Base-by-base conservation (phyloP, 768 basidiomycete species). In the Panellus pusillus region DNA sequence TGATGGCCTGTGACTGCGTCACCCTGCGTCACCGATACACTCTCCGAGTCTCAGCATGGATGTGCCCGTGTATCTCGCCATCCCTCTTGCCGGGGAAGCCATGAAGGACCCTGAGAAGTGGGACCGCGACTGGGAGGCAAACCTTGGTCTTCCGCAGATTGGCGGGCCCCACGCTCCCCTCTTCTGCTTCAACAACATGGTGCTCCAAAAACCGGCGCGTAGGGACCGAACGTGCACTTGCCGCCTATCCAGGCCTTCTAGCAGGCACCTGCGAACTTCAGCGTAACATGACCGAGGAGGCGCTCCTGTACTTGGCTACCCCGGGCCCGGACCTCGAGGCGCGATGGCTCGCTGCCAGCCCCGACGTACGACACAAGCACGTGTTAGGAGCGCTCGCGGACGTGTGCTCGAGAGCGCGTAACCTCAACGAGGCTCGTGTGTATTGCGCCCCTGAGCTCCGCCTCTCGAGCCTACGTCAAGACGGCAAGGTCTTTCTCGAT, bases 221-320 rank as follows among this genome's bases (percentile, higher is more conserved):
- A 19, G 1, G 5, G 12, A 14, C 39, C 12, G 48, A 50, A 29
- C 9, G 3, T 1, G 15, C 19, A 12, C 19, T 55, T 3, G 9
- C n/a, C n/a, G 24, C 0, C 13, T 49, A 50, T 32, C 44, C 28
- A 7, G 6, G 2, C 9, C 40, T 50, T 2, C 19, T 46, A 17
- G 24, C 6, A 14, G 18, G n/a, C 12, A 60, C 59, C 20, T 60
- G 59, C 48, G 51, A 37, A 24, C n/a, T 53, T 9, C 59, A 60
- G 45, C 42, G 31, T 12, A 40, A 47, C 32, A 28, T 60, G 28
- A 50, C 54, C 1, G 18, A 32, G 1, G 54, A 56, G 41, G 59
- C 59, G 0, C 37, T 60, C 18, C 4, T 15, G 14, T 37, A 57
- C 44, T 53, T 57, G 29, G 32, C 27, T 5, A 18, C 14, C 13